Base-by-base conservation (phyloP, 306 rosid species). In the Acacia acuminata region DNA sequence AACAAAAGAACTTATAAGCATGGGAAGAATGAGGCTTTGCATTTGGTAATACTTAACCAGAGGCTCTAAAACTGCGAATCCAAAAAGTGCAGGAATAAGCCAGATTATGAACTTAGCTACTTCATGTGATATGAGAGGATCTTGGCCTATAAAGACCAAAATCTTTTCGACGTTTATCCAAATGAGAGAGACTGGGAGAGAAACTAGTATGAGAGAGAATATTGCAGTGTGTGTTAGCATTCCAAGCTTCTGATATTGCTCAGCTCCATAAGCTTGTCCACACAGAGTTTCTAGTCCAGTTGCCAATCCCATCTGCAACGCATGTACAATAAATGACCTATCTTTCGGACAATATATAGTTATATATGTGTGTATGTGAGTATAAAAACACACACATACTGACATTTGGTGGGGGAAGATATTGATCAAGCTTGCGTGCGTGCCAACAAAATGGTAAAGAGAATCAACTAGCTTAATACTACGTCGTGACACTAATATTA, bases 261-360 rank as follows among this genome's bases (percentile, higher is more conserved):
- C 61, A 55, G 90, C 88, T 78, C 90, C 90, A 84, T 78, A 87
- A 60, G 90, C 90, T 69, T 87, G 90, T 44, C 90, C 86, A 70
- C 90, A 78, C 4, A 84, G 56, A 60, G 90, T 87, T 84, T 87
- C 90, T 19, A 87, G 75, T 42, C 84, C 88, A 78, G 88, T 81
- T 13, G 90, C 85, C 90, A 87, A 44, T 66, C 90, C 90, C 13
- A 82, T 19, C 90, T 84, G 90, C 76, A 75, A 32, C 12, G n/a
- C 12, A 42, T 25, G 30, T 30, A 30, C 64, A 51, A 43, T 12
- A 10, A 8, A 4, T n/a, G 16, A 38, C 17, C 8, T 24, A 10
- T 9, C 2, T 36, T 63, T 36, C 10, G 6, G 9, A 38, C 20
- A 19, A 16, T 16, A 68, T 51, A 51, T 4, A 48, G 4, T 36